Conservation (phyloP, 345 rosid species). For the Conringia planisiliqua region DNA sequence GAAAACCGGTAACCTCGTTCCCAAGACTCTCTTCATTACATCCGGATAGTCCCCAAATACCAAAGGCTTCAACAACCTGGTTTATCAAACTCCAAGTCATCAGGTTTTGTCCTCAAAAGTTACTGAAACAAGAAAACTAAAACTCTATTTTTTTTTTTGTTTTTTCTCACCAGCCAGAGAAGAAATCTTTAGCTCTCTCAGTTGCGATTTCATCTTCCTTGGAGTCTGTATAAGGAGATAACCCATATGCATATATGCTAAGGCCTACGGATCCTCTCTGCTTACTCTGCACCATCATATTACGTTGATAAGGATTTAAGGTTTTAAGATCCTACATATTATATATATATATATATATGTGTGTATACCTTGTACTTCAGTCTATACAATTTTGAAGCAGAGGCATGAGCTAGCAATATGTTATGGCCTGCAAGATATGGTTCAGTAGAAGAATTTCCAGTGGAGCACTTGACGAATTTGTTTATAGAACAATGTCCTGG, state of each 20-base stretch:
- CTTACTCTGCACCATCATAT: slow-evolving; percentile 40
- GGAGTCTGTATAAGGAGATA: slow-evolving; percentile 44
- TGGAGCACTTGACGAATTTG: slow-evolving; percentile 23
- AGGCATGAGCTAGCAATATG: slow-evolving; percentile 67
- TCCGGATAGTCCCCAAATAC: slow-evolving; percentile 75
- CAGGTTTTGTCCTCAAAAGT: not conserved
- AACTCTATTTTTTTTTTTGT: not conserved
- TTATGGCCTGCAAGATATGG: slow-evolving; percentile 64
- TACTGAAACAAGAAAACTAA: not conserved
- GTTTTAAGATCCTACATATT: too few relatives aligned
- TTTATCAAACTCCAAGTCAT: not conserved
- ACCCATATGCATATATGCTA: slow-evolving; percentile 35
- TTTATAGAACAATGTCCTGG: slow-evolving; percentile 46
- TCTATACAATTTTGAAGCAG: slow-evolving; percentile 53
- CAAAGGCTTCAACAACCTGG: slow-evolving; percentile 60
- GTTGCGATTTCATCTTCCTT: slow-evolving; percentile 47
- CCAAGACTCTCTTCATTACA: slow-evolving; percentile 51
- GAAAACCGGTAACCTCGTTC: slow-evolving; percentile 65
- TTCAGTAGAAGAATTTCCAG: slow-evolving; percentile 63
- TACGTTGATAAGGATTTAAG: slow-evolving; percentile 25
- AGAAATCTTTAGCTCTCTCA: slow-evolving; percentile 43
- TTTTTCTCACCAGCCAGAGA: slow-evolving; percentile 46
- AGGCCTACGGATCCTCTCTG: slow-evolving; percentile 51
- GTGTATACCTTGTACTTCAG: slow-evolving; percentile 51
- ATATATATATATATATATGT: not conserved